Evolutionary conservation across 768 basidiomycete species (phyloP), one percentile per base, ranked within the genome.

Genomic region (Macrolepiota dolichaula): DNA sequence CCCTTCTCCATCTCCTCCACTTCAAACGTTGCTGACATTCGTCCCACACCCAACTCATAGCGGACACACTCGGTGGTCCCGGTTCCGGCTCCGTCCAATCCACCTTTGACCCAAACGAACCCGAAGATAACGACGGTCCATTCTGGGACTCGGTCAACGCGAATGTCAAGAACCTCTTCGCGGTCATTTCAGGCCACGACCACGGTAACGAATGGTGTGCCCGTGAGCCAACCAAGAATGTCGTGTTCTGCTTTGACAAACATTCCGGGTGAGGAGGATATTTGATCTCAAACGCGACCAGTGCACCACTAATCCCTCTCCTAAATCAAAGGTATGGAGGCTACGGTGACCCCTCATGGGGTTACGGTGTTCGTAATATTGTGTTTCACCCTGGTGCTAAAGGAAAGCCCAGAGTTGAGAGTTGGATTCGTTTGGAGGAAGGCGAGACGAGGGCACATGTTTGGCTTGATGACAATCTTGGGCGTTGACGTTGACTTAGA

Each of bases 191-290:
- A 2, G 89, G 89, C 44, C 89, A 91, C 59, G 89, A 88, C 68
- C 90, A 92, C 64, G 90, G 90, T 1, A 80, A 91, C 61, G 88
- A 91, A 69, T 92, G 90, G 90, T 92, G 90, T 62, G 81, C 82
- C 7, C 83, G 87, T 17, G 87, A 90, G 62, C 80, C 81, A 1
- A 79, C 77, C 3, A 84, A 84, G 62, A 73, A 82, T 42, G 79
- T 88, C 9, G 81, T 88, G 0, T 89, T 91, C 70, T 92, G 90
- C 69, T 92, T 91, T 64, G 80, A 81, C 67, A 91, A 91, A 69
- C 90, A 91, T 68, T 87, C 88, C 1, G 89, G 89, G 85, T 89
- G 64, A 12, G 75, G 3, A 61, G 37, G 12, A 2, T 56, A 24
- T 51, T 40, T 24, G 25, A 53, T 36, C 1, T 37, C 17, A 11